Base-by-base conservation (phyloP, 495 filamentous ascomycete genomes). In the Aspergillus affinis region DNA sequence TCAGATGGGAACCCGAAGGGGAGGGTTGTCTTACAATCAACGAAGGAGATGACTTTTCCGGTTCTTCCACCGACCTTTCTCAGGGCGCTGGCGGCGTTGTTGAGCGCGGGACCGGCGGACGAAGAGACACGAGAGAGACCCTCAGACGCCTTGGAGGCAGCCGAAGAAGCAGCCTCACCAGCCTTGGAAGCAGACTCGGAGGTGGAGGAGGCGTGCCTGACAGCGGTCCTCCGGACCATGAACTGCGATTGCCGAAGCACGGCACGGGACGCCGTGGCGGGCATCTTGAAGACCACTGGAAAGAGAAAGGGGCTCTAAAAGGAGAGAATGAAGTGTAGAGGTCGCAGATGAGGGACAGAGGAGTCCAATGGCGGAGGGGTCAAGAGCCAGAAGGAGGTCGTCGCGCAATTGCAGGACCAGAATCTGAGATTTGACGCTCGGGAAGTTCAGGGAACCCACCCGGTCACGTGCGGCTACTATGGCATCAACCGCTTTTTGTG, bases 91-190 rank as follows among this genome's bases (percentile, higher is more conserved):
- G 82, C 75, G 59, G 86, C 71, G 36, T 82, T 81, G 74, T 87
- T 82, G 29, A 96, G 77, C 55, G 86, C 90, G 61, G 89, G 86
- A 32, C 91, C 90, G 69, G 92, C 91, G 44, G 88, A 84, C 52
- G 90, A 85, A 60, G 88, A 80, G 65, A 94, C 93, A 67, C 86
- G 86, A 66, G 91, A 92, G 26, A 97, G 86, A 65, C 93, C 92
- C 78, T 96, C 82, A 60, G 85, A 81, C 54, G 93, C 92, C 83
- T 93, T 93, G 61, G 86, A 84, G 46, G 86, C 78, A 72, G 81
- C 81, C 54, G 88, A 78, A 50, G 86, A 82, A 27, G 87, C 84
- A 61, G 81, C 74, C 61, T 88, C 80, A 63, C 85, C 80, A 52
- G 89, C 87, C 80, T 92, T 88, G 55, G 82, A 81, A 58, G 86